Evolutionary conservation across 352 stramenopile genomes (phyloP).

Genomic region (Pilasporangium apinafurcum): DNA sequence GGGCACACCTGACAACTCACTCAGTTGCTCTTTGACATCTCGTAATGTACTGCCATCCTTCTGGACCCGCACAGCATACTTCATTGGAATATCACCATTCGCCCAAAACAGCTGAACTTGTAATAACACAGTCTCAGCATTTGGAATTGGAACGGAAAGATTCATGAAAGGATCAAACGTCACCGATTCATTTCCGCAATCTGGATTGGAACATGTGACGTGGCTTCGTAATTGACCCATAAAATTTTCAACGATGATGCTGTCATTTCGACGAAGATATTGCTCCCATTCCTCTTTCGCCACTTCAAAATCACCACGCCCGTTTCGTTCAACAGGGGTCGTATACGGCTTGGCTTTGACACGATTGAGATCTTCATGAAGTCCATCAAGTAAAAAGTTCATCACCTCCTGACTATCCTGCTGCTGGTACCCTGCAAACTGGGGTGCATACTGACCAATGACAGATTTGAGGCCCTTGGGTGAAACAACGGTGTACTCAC

Average conservation of each 20-base stretch:
- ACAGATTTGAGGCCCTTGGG: conserved; percentile 76
- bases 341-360: conserved; percentile 83
- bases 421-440: conserved; percentile 87
- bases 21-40: conserved; percentile 60
- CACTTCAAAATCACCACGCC: conserved; percentile 55
- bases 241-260: conserved; percentile 87
- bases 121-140: conserved; percentile 38
- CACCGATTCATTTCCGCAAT: conserved; percentile 74
- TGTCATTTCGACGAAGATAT: conserved; percentile 90
- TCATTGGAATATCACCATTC: conserved; percentile 63
- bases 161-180: conserved; percentile 90
- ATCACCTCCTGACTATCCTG: conserved; percentile 92
- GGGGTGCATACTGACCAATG: conserved; percentile 81
- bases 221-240: conserved; percentile 86
- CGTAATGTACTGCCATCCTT: conserved; percentile 44
- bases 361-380: conserved; percentile 90
- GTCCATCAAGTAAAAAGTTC: conserved; percentile 88
- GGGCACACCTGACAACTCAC: conserved; percentile 33
- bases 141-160: conserved; percentile 85
- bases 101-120: conserved; percentile 73
- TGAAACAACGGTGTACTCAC: conserved; percentile 79
- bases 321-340: conserved; percentile 58
- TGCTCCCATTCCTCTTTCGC: conserved; percentile 74
- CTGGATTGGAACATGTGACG: conserved; percentile 74
- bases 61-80: conserved; percentile 52